Evolutionary conservation across 495 filamentous ascomycete genomes (phyloP), one percentile per base, ranked within the genome.

Genomic region (Penicillium lividum): DNA sequence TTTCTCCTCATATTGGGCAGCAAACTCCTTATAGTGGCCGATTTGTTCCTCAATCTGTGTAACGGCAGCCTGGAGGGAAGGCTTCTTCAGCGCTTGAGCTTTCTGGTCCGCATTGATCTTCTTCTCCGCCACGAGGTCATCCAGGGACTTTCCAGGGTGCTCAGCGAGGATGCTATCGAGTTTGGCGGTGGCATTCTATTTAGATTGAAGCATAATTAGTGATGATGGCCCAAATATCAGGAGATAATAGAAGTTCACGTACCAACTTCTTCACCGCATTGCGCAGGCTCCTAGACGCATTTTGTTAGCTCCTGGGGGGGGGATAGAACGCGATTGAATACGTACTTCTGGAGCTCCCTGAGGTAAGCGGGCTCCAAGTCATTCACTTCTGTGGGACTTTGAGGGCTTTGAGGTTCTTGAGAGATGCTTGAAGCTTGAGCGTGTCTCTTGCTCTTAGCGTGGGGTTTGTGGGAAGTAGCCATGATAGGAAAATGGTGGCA

Each of bases 231-330:
- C 46, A 49, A n/a, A 46, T 22, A 58, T 36, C 16, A 30, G 56
- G 3, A 45, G 47, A 10, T 34, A 49, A 16, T 49, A 11, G n/a
- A 47, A 31, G 5, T 40, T 45, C 25, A 79, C 90, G 73, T 77
- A 94, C 90, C 62, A 96, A 82, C 76, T 94, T 95, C 80, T 97
- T 97, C 71, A 83, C 83, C 48, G 90, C 73, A 68, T 90, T 93
- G 67, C 93, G 92, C 66, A 96, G 86, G 73, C 79, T 87, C 80
- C 91, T 96, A 66, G 52, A 30, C 5, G 16, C 36, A 38, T 5
- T 28, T n/a, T 45, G 54, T 64, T 62, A 61, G 56, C 51, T 61
- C 45, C 5, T 18, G 27, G 10, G 3, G 43, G 3, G 43, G n/a
- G 42, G 15, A 18, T 15, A 22, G 5, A 9, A 25, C n/a, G 40